phyloP scores from a whole-genome alignment of 108 stramenopile species.

The Pseudonitzschia multistriata region DNA sequence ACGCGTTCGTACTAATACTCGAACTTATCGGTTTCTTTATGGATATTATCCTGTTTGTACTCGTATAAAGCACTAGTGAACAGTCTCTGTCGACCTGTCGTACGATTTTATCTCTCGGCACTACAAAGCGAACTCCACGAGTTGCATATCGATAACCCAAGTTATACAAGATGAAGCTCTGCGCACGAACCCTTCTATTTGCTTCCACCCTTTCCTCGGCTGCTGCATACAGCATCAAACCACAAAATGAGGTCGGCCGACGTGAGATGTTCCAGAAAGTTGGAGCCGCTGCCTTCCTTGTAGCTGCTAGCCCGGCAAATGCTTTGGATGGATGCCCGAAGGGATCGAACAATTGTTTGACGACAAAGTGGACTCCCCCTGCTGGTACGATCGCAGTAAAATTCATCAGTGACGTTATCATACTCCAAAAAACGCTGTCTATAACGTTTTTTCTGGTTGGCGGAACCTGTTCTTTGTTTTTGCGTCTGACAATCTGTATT shows the following conservation, averaged over 20 bases:
- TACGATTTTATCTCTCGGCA: too few species aligned
- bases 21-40: too few species aligned
- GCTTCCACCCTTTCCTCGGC: background rate
- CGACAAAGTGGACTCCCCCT: conserved; percentile 77
- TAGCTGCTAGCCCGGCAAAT: conserved; percentile 34
- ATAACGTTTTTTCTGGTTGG: too few species aligned
- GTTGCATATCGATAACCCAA: background rate
- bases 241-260: conserved; percentile 7
- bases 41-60: too few species aligned
- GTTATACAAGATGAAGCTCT: background rate
- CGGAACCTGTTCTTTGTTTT: too few species aligned
- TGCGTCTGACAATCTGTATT: too few species aligned
- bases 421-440: too few species aligned
- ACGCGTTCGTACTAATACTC: too few species aligned
- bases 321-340: conserved; percentile 67
- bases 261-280: conserved; percentile 18
- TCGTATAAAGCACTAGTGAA: too few species aligned
- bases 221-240: background rate
- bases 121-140: too few species aligned
- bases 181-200: background rate
- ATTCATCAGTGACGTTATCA: conserved; percentile 10
- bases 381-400: conserved; percentile 13
- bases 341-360: conserved; percentile 70
- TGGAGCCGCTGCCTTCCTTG: conserved; percentile 25
- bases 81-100: too few species aligned